Base-by-base conservation (phyloP, 2,329 filamentous ascomycete genomes). In the Akanthomyces dipterigenus region DNA sequence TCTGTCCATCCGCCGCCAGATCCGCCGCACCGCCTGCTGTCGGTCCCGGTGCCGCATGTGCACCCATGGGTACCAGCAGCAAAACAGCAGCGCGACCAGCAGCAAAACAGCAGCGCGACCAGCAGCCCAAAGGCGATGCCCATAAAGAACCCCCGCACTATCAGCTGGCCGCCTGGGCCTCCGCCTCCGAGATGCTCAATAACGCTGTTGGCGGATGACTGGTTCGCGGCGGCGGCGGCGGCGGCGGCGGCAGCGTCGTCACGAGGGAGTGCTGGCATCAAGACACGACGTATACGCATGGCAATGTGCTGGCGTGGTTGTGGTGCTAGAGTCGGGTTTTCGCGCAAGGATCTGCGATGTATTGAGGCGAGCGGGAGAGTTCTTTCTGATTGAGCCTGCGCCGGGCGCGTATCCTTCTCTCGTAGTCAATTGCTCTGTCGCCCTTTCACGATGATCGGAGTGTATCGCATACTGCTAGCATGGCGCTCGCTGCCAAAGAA, bases 51-150 rank as follows among this genome's bases (percentile, higher is more conserved):
- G 36, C 14, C 36, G 36, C 36, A 14, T 38, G 36, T 16, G 12
- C 36, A 38, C 12, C 12, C 36, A 38, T 4, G 36, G 55, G 5
- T 45, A 28, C 65, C 65, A 67, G 64, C 63, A 67, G 60, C 64
- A 67, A 31, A 43, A 60, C 38, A 64, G 36, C 31, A 31, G 31
- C 5, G 55, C 6, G 45, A 26, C 65, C 65, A 67, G 64, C 63
- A 67, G 59, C 64, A 67, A 28, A 42, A 60, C 38, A 64, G n/a
- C 18, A 62, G 26, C n/a, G 64, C 63, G 28, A 67, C n/a, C 49
- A 63, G 5, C 20, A 67, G 22, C 28, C 64, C 65, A 34, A 62
- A 16, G 20, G 53, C 45, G 31, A 65, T 16, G 45, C 64, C 64
- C 28, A 63, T 24, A 57, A 65, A 60, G 55, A 65, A 40, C 51